Percentiles rank a stretch among this genome's conserved stretches.
Evolutionary conservation across 352 stramenopile species (phyloP).

Genomic region (Proteromonas lacertae): DNA sequence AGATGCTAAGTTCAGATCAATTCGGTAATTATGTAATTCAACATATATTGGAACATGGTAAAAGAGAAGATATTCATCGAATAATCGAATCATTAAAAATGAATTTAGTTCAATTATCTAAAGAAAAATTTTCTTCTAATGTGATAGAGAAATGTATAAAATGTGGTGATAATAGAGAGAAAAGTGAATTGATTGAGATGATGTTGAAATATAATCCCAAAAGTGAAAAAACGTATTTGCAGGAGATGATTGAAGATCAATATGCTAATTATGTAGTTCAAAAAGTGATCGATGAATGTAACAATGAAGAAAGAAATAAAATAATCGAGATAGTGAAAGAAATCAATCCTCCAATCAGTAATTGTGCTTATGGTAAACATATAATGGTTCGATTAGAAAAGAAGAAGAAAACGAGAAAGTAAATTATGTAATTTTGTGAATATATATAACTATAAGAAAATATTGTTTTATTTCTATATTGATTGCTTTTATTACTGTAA

Average conservation of each 20-base stretch:
- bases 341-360: conserved; percentile 48
- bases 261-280: conserved; percentile 83
- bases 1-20: conserved; percentile 45
- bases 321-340: conserved; percentile 52
- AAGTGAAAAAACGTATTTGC: conserved; percentile 9
- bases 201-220: conserved; percentile 9
- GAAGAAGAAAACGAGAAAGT: too few species aligned
- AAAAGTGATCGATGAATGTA: conserved; percentile 59
- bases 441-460: too few species aligned
- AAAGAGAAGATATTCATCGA: conserved; percentile 22
- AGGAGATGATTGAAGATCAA: conserved; percentile 73
- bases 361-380: conserved; percentile 59
- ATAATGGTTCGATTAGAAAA: conserved; percentile 18
- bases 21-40: conserved; percentile 99
- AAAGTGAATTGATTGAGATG: conserved; percentile 26
- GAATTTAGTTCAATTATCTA: conserved; percentile 44
- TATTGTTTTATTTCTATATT: too few species aligned
- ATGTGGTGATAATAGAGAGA: conserved; percentile 32
- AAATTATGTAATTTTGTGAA: too few species aligned
- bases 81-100: conserved; percentile 33
- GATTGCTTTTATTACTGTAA: too few species aligned
- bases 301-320: conserved; percentile 29
- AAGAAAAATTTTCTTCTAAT: conserved; percentile 77
- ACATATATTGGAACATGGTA: conserved; percentile 29
- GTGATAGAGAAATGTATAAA: conserved; percentile 72